Percentiles rank a stretch among this genome's conserved stretches.
Conservation (phyloP, 768 basidiomycete species). For the Russula compacta region DNA sequence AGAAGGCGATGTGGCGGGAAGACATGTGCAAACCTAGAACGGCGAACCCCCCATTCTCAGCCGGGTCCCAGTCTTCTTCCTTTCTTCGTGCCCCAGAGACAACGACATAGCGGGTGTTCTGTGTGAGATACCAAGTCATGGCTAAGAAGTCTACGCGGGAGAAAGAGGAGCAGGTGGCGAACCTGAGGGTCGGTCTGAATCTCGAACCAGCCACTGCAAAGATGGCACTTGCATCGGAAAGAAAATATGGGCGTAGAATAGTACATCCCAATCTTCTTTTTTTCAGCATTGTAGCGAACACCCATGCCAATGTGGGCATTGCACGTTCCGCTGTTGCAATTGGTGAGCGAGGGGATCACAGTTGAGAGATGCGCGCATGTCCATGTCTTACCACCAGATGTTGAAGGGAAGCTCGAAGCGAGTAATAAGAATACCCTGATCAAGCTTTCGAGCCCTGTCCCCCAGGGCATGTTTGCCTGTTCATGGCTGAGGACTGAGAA, state of each 20-base stretch:
- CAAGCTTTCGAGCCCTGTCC: slow-evolving; percentile 87
- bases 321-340: slow-evolving; percentile 66
- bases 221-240: slow-evolving; percentile 96
- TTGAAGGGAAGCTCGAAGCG: slow-evolving; percentile 96
- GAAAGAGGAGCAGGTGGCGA: slow-evolving; percentile 10
- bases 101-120: slow-evolving; percentile 97
- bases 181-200: slow-evolving; percentile 97
- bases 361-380: background rate
- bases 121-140: background rate
- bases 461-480: slow-evolving; percentile 91
- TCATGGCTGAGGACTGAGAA: background rate
- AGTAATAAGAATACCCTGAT: slow-evolving; percentile 91
- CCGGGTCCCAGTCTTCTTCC: slow-evolving; percentile 94
- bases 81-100: slow-evolving; percentile 88
- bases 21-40: slow-evolving; percentile 53
- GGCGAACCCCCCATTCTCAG: slow-evolving; percentile 89
- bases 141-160: background rate
- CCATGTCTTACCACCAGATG: slow-evolving; percentile 75
- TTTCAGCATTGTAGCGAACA: slow-evolving; percentile 99
- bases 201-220: slow-evolving; percentile 96
- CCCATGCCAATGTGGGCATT: slow-evolving; percentile 98
- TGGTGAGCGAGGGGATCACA: background rate
- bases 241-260: slow-evolving; percentile 91
- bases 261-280: slow-evolving; percentile 93
- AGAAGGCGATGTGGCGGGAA: background rate